Evolutionary conservation across 257 asterid genomes (phyloP).

Genomic region (Ilex asprella): DNA sequence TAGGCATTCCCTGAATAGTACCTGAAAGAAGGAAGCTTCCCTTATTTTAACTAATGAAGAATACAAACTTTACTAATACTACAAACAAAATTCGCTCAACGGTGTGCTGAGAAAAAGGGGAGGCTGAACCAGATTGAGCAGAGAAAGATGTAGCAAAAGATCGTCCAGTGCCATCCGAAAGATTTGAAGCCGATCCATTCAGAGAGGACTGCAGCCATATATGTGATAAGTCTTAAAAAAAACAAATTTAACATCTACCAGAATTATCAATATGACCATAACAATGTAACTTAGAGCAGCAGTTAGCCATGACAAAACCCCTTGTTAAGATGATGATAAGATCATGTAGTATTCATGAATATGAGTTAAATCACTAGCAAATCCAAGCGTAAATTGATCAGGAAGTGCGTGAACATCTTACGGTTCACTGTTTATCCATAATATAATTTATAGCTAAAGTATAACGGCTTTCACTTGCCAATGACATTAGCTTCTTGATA

Average conservation of each 20-base stretch:
- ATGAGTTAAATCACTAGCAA: no score
- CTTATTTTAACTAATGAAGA: slow-evolving; percentile 5
- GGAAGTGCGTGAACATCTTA: not conserved
- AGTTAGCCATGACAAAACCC: no score
- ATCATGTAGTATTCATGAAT: no score
- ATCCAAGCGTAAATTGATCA: no score
- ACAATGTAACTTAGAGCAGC: no score
- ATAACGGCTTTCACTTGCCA: no score
- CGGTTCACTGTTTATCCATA: not conserved
- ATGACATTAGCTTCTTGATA: not conserved
- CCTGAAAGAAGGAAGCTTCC: slow-evolving; percentile 44
- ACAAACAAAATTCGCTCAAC: slow-evolving; percentile 45
- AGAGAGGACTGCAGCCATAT: slow-evolving; percentile 24
- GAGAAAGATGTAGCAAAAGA: slow-evolving; percentile 80
- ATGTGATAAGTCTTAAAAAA: slow-evolving; percentile 14
- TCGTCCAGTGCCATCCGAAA: slow-evolving; percentile 83
- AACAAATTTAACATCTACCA: no score
- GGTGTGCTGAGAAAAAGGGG: slow-evolving; percentile 76
- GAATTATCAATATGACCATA: no score
- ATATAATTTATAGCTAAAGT: not conserved
- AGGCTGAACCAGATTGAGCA: slow-evolving; percentile 88
- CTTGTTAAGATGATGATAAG: no score
- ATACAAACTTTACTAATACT: not conserved
- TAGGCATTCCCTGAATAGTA: slow-evolving; percentile 85
- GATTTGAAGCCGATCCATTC: slow-evolving; percentile 79